Base-by-base conservation (phyloP, 768 basidiomycete genomes). In the Tylopilus felleus region DNA sequence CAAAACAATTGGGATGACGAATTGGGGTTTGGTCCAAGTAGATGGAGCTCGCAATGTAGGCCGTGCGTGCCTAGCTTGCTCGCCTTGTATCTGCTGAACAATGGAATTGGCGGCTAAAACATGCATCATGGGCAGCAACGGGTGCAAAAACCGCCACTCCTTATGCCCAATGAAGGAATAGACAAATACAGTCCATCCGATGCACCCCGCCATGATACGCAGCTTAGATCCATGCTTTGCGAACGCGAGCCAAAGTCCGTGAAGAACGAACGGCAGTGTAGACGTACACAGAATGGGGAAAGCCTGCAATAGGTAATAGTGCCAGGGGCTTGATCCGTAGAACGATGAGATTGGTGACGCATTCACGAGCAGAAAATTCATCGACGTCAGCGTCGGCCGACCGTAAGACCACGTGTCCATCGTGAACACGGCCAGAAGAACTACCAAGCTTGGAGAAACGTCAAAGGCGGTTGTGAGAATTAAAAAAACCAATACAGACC, bases 121-220 rank as follows among this genome's bases (percentile, higher is more conserved):
- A 60, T 97, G 86, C 38, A 96, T 72, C 28, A 93, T 70, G 1
- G 97, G 95, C 4, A 98, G 76, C 19, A 98, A 68, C 0, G 96
- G 94, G 59, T 98, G 95, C 8, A 98, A 74, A 73, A 99, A 98
- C 8, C 97, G 80, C 93, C 94, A 98, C 76, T 99, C 97, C 64
- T 98, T 98, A 74, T 99, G 97, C 1, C 88, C 86, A 2, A 89
- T 78, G 4, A 88, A 56, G 8, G 96, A 98, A 67, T 91, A 93
- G 7, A 88, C 66, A 3, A 65, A 62, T 28, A 86, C 67, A 0
- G 87, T 84, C 86, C 89, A 92, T 19, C 73, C 57, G 2, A 87
- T 60, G 48, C 70, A 23, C 77, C 70, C 73, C 0, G 83, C 68
- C 64, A 93, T 76, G 19, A 72, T 74, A 40, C 61, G 70, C 23